Evolutionary conservation across 2,329 filamentous ascomycete species (phyloP).

Genomic region (Chaetomiaceae sp.): DNA sequence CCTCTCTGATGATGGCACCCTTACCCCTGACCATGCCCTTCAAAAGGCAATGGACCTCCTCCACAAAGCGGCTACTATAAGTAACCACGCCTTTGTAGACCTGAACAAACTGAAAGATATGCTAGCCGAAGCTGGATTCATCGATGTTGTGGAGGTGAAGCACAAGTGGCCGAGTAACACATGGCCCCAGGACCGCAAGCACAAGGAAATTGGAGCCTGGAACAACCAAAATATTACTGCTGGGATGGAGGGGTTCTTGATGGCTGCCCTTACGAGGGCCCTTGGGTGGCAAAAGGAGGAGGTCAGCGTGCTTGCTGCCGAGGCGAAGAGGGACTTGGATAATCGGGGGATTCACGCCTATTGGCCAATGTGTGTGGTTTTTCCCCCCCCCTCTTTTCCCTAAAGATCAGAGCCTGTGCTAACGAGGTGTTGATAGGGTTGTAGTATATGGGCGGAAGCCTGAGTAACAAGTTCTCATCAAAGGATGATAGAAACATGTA

Average conservation of each 20-base stretch:
- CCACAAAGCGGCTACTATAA: neutral
- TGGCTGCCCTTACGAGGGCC: constrained; percentile 29
- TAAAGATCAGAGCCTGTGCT: too few species aligned
- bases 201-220: constrained; percentile 29
- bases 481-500: too few species aligned
- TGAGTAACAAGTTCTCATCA: too few species aligned
- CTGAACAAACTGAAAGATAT: constrained; percentile 14
- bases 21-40: too few species aligned
- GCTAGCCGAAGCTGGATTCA: constrained; percentile 26
- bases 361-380: constrained; percentile 19
- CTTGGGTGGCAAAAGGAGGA: constrained; percentile 29
- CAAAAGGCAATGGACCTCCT: too few species aligned
- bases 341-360: constrained; percentile 20
- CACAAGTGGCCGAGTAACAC: constrained; percentile 30
- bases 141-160: constrained; percentile 25
- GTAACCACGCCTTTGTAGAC: constrained; percentile 9
- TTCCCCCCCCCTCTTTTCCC: too few species aligned
- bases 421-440: too few species aligned
- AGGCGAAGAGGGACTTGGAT: constrained; percentile 12
- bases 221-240: too few species aligned
- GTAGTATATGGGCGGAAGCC: too few species aligned
- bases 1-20: too few species aligned
- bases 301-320: constrained; percentile 25
- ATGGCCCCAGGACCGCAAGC: constrained; percentile 28
- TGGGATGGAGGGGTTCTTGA: constrained; percentile 27